Evolutionary conservation across 768 basidiomycete species (phyloP).

Genomic region (Mycena olivaceomarginata): DNA sequence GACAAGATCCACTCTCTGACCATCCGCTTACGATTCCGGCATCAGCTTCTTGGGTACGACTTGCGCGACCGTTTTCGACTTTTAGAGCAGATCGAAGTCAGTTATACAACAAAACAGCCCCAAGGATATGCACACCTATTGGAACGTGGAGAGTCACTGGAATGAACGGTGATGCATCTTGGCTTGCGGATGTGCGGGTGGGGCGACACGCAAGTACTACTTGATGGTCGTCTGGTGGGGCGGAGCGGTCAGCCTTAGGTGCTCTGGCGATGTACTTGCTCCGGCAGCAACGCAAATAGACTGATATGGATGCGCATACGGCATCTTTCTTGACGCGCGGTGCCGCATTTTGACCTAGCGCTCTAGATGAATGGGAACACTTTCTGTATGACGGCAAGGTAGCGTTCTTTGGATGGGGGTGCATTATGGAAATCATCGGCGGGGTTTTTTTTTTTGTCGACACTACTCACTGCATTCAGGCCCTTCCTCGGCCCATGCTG

Average conservation of each 20-base stretch:
- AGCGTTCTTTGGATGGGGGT: conserved; percentile 94
- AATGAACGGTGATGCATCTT: conserved; percentile 92
- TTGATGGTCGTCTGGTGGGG: conserved; percentile 95
- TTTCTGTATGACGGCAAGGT: conserved; percentile 95
- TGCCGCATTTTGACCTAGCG: conserved; percentile 19
- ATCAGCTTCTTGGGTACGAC: too few species aligned
- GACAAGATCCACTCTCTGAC: too few species aligned
- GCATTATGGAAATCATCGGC: conserved; percentile 84
- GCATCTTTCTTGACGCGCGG: conserved; percentile 41
- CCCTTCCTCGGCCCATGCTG: too few species aligned
- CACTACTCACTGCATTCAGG: too few species aligned
- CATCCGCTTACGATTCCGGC: too few species aligned
- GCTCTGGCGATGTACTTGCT: conserved; percentile 83
- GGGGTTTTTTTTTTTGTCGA: neutral
- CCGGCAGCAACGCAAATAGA: conserved; percentile 91
- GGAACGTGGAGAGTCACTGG: conserved; percentile 98
- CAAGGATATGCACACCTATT: conserved; percentile 69
- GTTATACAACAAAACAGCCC: conserved; percentile 90
- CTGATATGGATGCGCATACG: conserved; percentile 92
- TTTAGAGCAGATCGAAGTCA: too few species aligned
- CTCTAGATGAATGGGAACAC: conserved; percentile 92
- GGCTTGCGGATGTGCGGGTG: conserved; percentile 99
- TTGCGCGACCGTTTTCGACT: neutral
- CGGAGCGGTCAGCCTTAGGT: conserved; percentile 77
- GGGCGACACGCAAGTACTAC: conserved; percentile 95